Conservation (phyloP, 768 basidiomycete species). For the Suillus americanus region DNA sequence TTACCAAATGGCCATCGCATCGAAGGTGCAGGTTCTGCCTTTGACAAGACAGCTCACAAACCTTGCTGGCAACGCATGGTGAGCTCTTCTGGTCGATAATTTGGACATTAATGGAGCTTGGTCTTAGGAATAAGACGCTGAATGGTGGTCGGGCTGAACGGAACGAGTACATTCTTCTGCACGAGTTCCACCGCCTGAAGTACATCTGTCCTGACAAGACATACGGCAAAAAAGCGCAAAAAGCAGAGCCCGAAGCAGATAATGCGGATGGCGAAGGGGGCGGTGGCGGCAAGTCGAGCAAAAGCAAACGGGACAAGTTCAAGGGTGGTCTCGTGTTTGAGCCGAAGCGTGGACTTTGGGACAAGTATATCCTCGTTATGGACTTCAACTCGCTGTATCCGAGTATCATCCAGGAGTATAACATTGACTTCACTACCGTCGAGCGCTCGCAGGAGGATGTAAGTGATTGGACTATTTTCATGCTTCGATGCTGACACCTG, state of each 20-base stretch:
- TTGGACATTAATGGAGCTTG: background rate
- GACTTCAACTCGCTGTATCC: slow-evolving; percentile 99
- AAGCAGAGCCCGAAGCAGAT: slow-evolving; percentile 49
- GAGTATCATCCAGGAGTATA: slow-evolving; percentile 99
- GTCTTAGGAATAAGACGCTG: slow-evolving; percentile 87
- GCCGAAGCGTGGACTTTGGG: slow-evolving; percentile 94
- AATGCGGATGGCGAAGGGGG: slow-evolving; percentile 53
- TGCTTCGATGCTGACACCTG: background rate
- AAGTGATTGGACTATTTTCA: slow-evolving; percentile 19
- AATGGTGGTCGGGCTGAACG: slow-evolving; percentile 98
- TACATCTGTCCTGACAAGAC: slow-evolving; percentile 96
- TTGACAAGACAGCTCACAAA: slow-evolving; percentile 93
- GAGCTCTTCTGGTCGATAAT: slow-evolving; percentile 21
- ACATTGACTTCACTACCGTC: slow-evolving; percentile 98
- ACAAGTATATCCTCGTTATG: slow-evolving; percentile 97
- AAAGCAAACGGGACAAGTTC: slow-evolving; percentile 88
- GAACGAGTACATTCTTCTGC: slow-evolving; percentile 97
- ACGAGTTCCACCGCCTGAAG: slow-evolving; percentile 95
- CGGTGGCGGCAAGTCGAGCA: slow-evolving; percentile 46
- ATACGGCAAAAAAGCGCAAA: slow-evolving; percentile 72
- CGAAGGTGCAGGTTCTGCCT: slow-evolving; percentile 91
- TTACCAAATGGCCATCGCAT: slow-evolving; percentile 95
- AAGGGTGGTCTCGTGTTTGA: slow-evolving; percentile 98
- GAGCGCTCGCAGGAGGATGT: slow-evolving; percentile 65
- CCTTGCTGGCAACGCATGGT: slow-evolving; percentile 97